Percentiles rank a stretch among this genome's conserved stretches.
These are phyloP conservation scores for Rhodotorula toruloides DNA, from an alignment of 768 basidiomycete genomes.

Conservation along the genomic window DNA sequence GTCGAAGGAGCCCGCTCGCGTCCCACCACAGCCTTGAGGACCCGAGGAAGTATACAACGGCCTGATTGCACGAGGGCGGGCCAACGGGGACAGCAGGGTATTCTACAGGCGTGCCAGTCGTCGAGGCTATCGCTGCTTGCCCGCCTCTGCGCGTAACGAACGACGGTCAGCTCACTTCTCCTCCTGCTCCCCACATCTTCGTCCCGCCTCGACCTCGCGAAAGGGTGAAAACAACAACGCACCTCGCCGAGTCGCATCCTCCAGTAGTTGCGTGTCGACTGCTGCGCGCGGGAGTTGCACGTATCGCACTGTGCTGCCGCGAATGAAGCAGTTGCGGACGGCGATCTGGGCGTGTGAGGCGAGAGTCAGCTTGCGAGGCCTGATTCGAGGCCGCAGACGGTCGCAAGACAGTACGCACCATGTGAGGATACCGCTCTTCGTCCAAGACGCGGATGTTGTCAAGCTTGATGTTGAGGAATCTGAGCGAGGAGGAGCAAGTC, in stretches of 20 bases:
- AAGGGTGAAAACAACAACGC: neutral
- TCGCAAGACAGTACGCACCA: slow-evolving; percentile 55
- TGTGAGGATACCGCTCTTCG: slow-evolving; percentile 90
- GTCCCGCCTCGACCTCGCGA: neutral
- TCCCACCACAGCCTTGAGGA: no score
- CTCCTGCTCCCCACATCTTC: no score
- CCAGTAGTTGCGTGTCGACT: slow-evolving; percentile 89
- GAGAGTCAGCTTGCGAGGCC: neutral
- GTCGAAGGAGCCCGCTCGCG: no score
- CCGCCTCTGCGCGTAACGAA: slow-evolving; percentile 19
- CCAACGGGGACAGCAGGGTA: no score
- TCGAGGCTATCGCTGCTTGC: slow-evolving; percentile 9
- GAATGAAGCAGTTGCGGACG: slow-evolving; percentile 80
- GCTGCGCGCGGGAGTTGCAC: slow-evolving; percentile 87
- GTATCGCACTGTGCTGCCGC: slow-evolving; percentile 95
- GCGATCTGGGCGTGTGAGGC: neutral
- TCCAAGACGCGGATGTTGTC: slow-evolving; percentile 90
- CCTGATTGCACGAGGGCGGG: no score
- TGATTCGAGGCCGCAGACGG: neutral
- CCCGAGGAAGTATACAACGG: no score
- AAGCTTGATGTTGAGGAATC: slow-evolving; percentile 91
- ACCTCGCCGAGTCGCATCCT: slow-evolving; percentile 97
- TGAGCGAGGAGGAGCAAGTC: slow-evolving; percentile 42
- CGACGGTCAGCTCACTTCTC: no score
- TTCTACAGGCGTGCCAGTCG: neutral